phyloP scores from a whole-genome alignment of 441 rosid species.

The Euphorbia celastroides region DNA sequence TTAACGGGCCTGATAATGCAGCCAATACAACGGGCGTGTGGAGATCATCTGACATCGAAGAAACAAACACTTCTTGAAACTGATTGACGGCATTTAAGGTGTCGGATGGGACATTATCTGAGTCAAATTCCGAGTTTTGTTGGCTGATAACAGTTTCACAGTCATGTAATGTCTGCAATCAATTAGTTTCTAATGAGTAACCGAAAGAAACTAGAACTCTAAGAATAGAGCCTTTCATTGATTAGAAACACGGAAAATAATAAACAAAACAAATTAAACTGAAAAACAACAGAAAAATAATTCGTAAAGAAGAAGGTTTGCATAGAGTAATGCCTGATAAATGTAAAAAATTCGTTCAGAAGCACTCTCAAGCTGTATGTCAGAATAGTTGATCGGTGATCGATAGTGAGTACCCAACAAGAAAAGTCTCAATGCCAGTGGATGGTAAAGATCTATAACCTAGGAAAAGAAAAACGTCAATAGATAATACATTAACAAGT shows the following conservation, averaged over 20 bases:
- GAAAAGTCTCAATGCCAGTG: slow-evolving; percentile 76
- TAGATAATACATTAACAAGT: slow-evolving; percentile 4
- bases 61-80: slow-evolving; percentile 47
- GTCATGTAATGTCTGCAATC: slow-evolving; percentile 68
- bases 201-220: no score
- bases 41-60: slow-evolving; percentile 93
- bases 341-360: slow-evolving; percentile 86
- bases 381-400: slow-evolving; percentile 85
- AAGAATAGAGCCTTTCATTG: slow-evolving; percentile 2
- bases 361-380: slow-evolving; percentile 76
- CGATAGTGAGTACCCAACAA: slow-evolving; percentile 85
- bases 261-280: slow-evolving; percentile 2
- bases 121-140: slow-evolving; percentile 27
- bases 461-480: slow-evolving; percentile 20
- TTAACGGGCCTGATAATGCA: slow-evolving; percentile 80
- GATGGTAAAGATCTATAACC: slow-evolving; percentile 81
- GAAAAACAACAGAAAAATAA: not conserved
- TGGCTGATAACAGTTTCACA: slow-evolving; percentile 50
- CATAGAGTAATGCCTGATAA: slow-evolving; percentile 54
- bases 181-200: slow-evolving; percentile 7
- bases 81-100: slow-evolving; percentile 36
- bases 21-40: slow-evolving; percentile 76
- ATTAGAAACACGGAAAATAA: not conserved
- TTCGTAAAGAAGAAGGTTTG: not conserved
- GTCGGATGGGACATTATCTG: slow-evolving; percentile 48